Percentiles rank a stretch among this genome's conserved stretches.
These are phyloP conservation scores for Pleurotus tuber-regium DNA, from an alignment of 768 basidiomycete species.

Conservation along the genomic window DNA sequence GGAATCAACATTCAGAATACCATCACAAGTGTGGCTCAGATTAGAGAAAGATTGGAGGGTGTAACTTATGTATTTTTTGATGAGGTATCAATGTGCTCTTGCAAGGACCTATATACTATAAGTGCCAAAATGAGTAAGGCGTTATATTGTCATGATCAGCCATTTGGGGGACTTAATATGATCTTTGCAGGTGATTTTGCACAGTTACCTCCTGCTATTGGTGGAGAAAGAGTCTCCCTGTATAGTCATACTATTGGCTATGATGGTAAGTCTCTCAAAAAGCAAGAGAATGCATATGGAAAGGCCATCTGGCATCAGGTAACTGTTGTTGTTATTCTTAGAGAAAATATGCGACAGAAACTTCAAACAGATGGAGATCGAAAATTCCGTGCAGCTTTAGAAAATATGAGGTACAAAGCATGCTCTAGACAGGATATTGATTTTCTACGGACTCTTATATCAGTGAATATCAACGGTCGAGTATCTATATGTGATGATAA, in stretches of 20 bases:
- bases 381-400: constrained; percentile 15
- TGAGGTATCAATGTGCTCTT: constrained; percentile 41
- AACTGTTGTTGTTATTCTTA: constrained; percentile 26
- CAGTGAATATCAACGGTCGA: constrained; percentile 2
- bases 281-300: constrained; percentile 21
- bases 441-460: constrained; percentile 27
- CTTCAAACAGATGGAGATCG: constrained; percentile 13
- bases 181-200: constrained; percentile 41
- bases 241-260: constrained; percentile 13
- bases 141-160: constrained; percentile 11
- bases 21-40: neutral
- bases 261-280: neutral
- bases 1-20: neutral
- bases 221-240: constrained; percentile 15
- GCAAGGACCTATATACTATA: constrained; percentile 28
- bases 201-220: constrained; percentile 22
- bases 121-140: constrained; percentile 21
- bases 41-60: constrained; percentile 12
- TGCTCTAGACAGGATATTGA: constrained; percentile 32
- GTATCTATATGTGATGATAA: constrained; percentile 12
- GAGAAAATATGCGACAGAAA: constrained; percentile 29
- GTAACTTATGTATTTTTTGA: constrained; percentile 37
- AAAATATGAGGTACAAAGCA: constrained; percentile 10
- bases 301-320: constrained; percentile 16
- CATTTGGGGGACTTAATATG: constrained; percentile 35